Evolutionary conservation across 2,329 filamentous ascomycete species (phyloP).

Genomic region (Phialophora expanda): DNA sequence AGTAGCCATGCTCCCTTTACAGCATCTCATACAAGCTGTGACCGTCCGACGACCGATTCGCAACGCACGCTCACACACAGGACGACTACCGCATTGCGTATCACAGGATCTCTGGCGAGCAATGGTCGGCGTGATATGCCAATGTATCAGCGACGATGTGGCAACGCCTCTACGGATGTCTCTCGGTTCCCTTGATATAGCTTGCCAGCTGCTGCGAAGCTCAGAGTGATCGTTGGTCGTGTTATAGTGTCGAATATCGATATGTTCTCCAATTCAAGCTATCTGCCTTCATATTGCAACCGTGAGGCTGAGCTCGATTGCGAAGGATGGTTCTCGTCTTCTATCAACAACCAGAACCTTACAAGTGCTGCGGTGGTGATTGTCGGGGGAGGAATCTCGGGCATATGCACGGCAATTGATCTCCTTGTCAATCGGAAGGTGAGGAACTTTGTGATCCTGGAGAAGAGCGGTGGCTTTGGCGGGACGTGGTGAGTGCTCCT

Average conservation of each 20-base stretch:
- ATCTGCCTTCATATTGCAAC: conserved; percentile 19
- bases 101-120: neutral
- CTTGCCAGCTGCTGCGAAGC: neutral
- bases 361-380: conserved; percentile 57
- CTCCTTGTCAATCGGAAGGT: conserved; percentile 57
- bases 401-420: conserved; percentile 52
- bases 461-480: conserved; percentile 60
- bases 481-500: conserved; percentile 30
- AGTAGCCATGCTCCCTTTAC: conserved; percentile 4
- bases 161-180: neutral
- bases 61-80: neutral
- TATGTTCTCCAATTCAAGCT: conserved; percentile 15
- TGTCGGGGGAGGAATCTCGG: conserved; percentile 61
- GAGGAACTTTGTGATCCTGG: conserved; percentile 62
- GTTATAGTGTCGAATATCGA: neutral
- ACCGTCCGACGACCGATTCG: neutral
- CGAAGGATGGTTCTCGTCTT: neutral
- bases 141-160: neutral
- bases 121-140: neutral
- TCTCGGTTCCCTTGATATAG: neutral
- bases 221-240: neutral
- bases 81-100: conserved; percentile 25
- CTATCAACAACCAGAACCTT: conserved; percentile 22
- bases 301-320: neutral
- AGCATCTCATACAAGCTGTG: neutral